Percentiles rank a stretch among this genome's conserved stretches.
These are phyloP conservation scores for Pharnaceum exiguum DNA, from an alignment of 148 eudicot species.

Conservation along the genomic window DNA sequence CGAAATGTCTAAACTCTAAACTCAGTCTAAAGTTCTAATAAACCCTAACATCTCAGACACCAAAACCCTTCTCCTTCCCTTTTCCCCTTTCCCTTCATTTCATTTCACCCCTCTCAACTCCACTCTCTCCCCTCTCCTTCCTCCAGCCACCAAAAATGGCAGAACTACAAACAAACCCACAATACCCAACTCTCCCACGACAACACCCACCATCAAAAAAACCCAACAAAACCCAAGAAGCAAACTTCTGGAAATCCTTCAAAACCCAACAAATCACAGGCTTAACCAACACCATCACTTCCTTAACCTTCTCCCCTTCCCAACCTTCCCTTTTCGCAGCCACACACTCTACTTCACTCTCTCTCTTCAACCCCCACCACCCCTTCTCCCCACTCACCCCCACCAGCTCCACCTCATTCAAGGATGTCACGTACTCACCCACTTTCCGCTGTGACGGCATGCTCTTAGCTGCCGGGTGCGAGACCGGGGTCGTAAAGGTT, in stretches of 20 bases:
- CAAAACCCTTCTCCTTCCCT: background rate
- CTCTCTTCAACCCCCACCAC: constrained; percentile 43
- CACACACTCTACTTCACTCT: constrained; percentile 53
- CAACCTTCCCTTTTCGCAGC: constrained; percentile 63
- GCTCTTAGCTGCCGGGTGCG: constrained; percentile 60
- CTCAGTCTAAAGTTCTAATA: too few species aligned
- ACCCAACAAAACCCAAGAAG: constrained; percentile 52
- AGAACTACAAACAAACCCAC: constrained; percentile 33
- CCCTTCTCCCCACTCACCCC: constrained; percentile 34
- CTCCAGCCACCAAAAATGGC: constrained; percentile 6
- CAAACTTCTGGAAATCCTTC: constrained; percentile 76
- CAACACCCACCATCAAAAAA: constrained; percentile 52
- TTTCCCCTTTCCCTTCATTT: background rate
- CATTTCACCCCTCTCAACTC: background rate
- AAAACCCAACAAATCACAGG: constrained; percentile 40
- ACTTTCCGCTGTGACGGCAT: constrained; percentile 68
- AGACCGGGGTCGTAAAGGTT: constrained; percentile 47
- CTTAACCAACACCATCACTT: constrained; percentile 49
- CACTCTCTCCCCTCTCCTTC: background rate
- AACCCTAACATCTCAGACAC: too few species aligned
- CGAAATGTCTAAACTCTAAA: too few species aligned
- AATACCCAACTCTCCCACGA: constrained; percentile 58
- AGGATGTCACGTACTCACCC: constrained; percentile 57
- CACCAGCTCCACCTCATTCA: constrained; percentile 46
- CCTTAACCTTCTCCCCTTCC: constrained; percentile 53